A percentile compares a stretch with the other conserved stretches of the same genome.
phyloP scores from a whole-genome alignment of 23 red algal species.

The Gracilaria vermiculophylla region DNA sequence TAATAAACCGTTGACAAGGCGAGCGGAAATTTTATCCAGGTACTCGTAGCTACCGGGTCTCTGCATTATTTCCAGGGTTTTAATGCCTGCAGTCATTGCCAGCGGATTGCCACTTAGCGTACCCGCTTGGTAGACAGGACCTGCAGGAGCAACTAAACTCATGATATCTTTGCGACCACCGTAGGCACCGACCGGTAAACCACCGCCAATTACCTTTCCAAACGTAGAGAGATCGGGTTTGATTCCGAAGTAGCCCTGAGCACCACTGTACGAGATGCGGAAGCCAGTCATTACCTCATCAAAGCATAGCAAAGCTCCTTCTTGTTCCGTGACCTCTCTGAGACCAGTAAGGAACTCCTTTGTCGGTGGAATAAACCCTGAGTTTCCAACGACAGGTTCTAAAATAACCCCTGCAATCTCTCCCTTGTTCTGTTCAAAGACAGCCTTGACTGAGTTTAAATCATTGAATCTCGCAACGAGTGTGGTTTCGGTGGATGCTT shows the following conservation, averaged over 20 bases:
- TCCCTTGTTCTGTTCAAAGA: conserved; percentile 78
- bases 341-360: conserved; percentile 84
- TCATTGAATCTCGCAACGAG: conserved; percentile 94
- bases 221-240: conserved; percentile 96
- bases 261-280: conserved; percentile 89
- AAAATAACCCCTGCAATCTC: conserved; percentile 98
- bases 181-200: conserved; percentile 95
- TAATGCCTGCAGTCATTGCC: conserved; percentile 99
- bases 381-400: conserved; percentile 97
- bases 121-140: conserved; percentile 98
- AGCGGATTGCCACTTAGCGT: conserved; percentile 95
- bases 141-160: conserved; percentile 95
- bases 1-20: conserved; percentile 77
- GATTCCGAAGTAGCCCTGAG: conserved; percentile 90
- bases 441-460: conserved; percentile 73
- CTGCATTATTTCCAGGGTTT: conserved; percentile 96
- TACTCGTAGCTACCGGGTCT: conserved; percentile 96
- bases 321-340: conserved; percentile 66
- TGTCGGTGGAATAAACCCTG: conserved; percentile 90
- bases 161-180: conserved; percentile 97
- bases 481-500: conserved; percentile 83
- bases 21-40: conserved; percentile 77
- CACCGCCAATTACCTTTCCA: conserved; percentile 99
- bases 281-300: conserved; percentile 99
- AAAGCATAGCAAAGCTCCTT: conserved; percentile 95